Conservation (phyloP, 2,329 filamentous ascomycete genomes). For the Xylaria arbuscula region DNA sequence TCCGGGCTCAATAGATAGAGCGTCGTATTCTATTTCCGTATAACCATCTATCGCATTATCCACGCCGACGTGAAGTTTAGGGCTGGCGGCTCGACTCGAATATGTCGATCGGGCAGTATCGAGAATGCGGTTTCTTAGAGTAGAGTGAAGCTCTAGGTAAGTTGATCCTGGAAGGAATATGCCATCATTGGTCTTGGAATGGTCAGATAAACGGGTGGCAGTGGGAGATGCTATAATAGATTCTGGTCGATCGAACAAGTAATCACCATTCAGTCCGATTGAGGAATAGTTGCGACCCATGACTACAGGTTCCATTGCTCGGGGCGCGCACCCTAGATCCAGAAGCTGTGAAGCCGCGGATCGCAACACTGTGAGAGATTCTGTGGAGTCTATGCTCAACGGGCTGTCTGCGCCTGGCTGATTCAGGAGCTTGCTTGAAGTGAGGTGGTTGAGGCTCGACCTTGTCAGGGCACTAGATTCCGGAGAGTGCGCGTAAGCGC, state of each 20-base stretch:
- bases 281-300: neutral
- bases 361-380: slow-evolving; percentile 14
- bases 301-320: neutral
- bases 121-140: neutral
- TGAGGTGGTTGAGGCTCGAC: neutral
- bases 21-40: neutral
- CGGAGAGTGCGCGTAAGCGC: neutral
- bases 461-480: neutral
- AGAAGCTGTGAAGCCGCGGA: slow-evolving; percentile 15
- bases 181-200: neutral
- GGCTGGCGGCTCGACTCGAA: neutral
- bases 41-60: neutral
- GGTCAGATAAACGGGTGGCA: neutral
- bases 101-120: neutral
- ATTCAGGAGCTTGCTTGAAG: neutral
- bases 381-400: neutral
- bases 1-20: neutral
- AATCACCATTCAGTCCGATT: neutral
- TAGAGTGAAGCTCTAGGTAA: slow-evolving; percentile 2
- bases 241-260: neutral
- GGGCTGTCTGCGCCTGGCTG: neutral
- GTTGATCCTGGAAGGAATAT: slow-evolving; percentile 5
- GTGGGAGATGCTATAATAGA: neutral
- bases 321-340: slow-evolving; percentile 13
- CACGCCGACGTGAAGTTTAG: neutral